A percentile compares a stretch with the other conserved stretches of the same genome.
These are phyloP conservation scores for Rutidosis leptorrhynchoides DNA, from an alignment of 129 eudicot species.

Conservation along the genomic window DNA sequence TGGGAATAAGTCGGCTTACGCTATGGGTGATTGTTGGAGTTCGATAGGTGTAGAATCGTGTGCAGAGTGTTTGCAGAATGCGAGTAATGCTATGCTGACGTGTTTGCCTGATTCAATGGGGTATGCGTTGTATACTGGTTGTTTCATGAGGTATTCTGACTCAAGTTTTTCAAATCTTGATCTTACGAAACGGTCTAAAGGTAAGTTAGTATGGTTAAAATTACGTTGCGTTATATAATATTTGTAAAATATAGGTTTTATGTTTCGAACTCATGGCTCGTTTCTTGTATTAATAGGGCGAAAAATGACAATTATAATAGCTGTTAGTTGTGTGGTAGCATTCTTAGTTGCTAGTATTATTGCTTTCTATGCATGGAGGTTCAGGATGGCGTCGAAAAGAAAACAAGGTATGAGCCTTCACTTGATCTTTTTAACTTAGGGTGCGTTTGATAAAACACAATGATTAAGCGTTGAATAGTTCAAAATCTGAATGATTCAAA, in stretches of 20 bases:
- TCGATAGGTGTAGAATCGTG: constrained; percentile 32
- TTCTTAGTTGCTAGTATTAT: constrained; percentile 40
- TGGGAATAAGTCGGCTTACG: constrained; percentile 24
- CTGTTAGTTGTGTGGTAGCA: constrained; percentile 48
- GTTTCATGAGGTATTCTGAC: constrained; percentile 50
- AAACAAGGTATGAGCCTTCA: constrained; percentile 38
- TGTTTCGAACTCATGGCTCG: not conserved
- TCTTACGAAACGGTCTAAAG: not conserved
- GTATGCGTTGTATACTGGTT: constrained; percentile 41
- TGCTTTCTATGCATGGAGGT: constrained; percentile 46
- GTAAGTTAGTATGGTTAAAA: not conserved
- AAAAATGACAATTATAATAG: constrained; percentile 34
- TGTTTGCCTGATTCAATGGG: constrained; percentile 43
- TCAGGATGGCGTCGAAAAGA: constrained; percentile 41
- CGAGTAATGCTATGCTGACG: constrained; percentile 20
- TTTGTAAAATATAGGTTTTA: not conserved
- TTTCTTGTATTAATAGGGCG: constrained; percentile 38
- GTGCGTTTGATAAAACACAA: too few relatives aligned
- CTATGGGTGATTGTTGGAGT: constrained; percentile 43
- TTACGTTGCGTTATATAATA: not conserved
- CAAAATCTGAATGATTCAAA: too few relatives aligned
- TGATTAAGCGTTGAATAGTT: too few relatives aligned
- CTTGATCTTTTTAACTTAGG: not conserved
- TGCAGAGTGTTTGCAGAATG: constrained; percentile 36
- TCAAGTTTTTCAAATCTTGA: constrained; percentile 27